Evolutionary conservation across 805 yeast genomes (phyloP), one percentile per base, ranked within the genome.

Genomic region (Deakozyma indianensis): DNA sequence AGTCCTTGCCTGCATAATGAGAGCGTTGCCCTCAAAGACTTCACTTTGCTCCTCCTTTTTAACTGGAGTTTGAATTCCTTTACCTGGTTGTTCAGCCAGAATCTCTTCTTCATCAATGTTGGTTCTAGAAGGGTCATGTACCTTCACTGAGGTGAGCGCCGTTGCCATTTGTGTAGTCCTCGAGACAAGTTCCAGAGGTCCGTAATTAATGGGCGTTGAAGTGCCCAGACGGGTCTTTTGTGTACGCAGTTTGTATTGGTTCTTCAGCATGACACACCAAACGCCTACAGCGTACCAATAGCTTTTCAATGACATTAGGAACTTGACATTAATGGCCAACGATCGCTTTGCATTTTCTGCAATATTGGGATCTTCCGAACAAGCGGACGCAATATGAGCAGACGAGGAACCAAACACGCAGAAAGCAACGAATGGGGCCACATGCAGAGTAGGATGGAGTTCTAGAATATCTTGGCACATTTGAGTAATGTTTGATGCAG

Each of bases 361-460:
- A 2, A 58, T 51, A 9, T 51, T 53, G 4, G 56, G 42, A 41
- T 60, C 62, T 5, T 48, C 28, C 15, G 62, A 56, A 43, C 61
- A 57, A 4, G 63, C 57, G 45, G 59, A 54, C 43, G 59, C 62
- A 21, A 61, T 56, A 41, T 61, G 63, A 4, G 58, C 60, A 2
- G 62, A 56, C 2, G 65, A 60, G 7, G 63, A 56, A 21, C 60
- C 50, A 45, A 56, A 61, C 2, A 61, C 60, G 43, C 61, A 59
- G 45, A 57, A 62, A 21, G 61, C 62, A 22, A 61, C 57, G 45
- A 61, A 61, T 4, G 65, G 61, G 2, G 65, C 64, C n/a, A 53
- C 45, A 1, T 61, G 62, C 2, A 58, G 51, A 24, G 52, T 51
- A 41, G 59, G 59, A 42, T 54, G 58, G 20, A 51, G 45, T 27